Conservation (phyloP, 345 rosid species). For the Xanthoceras sorbifolium region DNA sequence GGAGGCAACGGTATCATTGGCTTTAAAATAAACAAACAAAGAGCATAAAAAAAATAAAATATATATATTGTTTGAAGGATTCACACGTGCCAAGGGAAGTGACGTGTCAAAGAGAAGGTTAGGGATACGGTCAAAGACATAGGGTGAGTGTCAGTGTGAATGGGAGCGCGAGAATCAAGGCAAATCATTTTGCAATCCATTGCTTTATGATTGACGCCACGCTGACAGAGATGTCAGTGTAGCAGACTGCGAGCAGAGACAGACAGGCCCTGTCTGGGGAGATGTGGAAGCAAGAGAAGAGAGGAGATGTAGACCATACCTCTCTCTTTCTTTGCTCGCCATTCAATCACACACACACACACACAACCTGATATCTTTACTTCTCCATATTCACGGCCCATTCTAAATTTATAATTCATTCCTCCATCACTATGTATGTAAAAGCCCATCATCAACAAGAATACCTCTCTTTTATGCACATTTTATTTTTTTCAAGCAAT, state of each 20-base stretch:
- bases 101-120: conserved; percentile 17
- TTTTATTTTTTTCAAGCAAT: too few species aligned
- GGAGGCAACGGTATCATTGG: conserved; percentile 30
- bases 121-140: conserved; percentile 43
- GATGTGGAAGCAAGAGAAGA: background rate
- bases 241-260: conserved; percentile 20
- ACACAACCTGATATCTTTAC: too few species aligned
- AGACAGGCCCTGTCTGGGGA: conserved; percentile 7
- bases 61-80: background rate
- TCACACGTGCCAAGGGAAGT: conserved; percentile 49
- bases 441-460: too few species aligned
- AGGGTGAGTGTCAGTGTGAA: conserved; percentile 28
- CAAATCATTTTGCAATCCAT: conserved; percentile 67
- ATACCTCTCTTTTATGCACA: too few species aligned
- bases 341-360: too few species aligned
- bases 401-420: too few species aligned
- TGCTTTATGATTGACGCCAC: conserved; percentile 72
- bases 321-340: conserved; percentile 49
- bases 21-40: conserved; percentile 25
- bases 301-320: conserved; percentile 47
- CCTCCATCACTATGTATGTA: too few species aligned
- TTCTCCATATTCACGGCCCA: too few species aligned
- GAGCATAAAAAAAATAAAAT: conserved; percentile 25
- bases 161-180: conserved; percentile 29
- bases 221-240: conserved; percentile 48